Conservation (phyloP, 176 grass and related monocot genomes). For the Raddia distichophylla region DNA sequence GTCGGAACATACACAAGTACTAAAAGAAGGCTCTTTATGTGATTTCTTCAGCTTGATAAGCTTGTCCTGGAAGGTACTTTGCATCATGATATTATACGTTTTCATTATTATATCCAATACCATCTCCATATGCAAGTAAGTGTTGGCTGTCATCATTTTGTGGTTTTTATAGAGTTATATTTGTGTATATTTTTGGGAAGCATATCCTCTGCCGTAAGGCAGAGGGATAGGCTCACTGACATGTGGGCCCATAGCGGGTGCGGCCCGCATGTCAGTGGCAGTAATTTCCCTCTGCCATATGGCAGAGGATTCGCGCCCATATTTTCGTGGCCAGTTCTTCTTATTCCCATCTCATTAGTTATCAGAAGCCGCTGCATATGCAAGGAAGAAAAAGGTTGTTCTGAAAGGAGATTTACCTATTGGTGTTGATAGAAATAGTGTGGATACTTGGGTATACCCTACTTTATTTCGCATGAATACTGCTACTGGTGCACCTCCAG, state of each 20-base stretch:
- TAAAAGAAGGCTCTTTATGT: slow-evolving; percentile 35
- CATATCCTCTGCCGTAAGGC: no score
- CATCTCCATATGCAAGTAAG: slow-evolving; percentile 99
- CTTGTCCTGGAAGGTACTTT: slow-evolving; percentile 71
- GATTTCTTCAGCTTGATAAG: slow-evolving; percentile 83
- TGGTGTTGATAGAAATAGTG: slow-evolving; percentile 97
- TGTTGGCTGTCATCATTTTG: slow-evolving; percentile 40
- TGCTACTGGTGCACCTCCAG: slow-evolving; percentile 93
- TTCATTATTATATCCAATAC: slow-evolving; percentile 98
- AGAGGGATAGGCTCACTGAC: no score
- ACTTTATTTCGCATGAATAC: slow-evolving; percentile 99
- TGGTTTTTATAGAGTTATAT: not conserved
- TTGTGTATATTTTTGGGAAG: not conserved
- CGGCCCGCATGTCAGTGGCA: no score
- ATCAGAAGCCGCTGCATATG: slow-evolving; percentile 84
- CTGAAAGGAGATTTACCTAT: slow-evolving; percentile 99
- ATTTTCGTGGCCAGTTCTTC: slow-evolving; percentile 11
- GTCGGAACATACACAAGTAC: slow-evolving; percentile 12
- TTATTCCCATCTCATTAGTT: slow-evolving; percentile 58
- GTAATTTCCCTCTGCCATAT: no score
- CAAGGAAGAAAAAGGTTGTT: slow-evolving; percentile 91
- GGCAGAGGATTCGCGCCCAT: not conserved
- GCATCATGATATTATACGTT: slow-evolving; percentile 85
- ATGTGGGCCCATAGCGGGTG: no score
- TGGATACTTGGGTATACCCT: slow-evolving; percentile 98